Evolutionary conservation across 208 protist species (phyloP), one percentile per base, ranked within the genome.

Genomic region (Acanthamoeba divionensis): DNA sequence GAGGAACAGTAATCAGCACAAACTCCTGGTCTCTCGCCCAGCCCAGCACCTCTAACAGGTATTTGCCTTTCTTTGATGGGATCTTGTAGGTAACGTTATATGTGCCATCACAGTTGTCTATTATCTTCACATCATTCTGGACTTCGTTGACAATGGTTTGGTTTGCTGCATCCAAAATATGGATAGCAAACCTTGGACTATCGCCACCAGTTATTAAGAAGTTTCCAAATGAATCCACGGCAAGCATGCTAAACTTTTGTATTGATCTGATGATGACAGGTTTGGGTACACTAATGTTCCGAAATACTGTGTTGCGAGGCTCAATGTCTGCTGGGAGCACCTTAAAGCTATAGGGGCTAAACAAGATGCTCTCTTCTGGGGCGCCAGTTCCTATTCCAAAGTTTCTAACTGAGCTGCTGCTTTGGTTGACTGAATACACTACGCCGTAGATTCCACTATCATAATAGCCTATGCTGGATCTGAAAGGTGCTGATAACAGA

Each of bases 41-140:
- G 13, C 31, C 26, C 21, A 55, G 44, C 9, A 85, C 26, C 75
- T 65, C 9, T 31, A 85, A 33, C 7, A 85, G 2, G 31, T 65
- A 85, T 21, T 1, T 13, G 2, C 75, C 75, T 55, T 85, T 65
- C 15, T 33, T 29, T 21, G 75, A 7, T 24, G 75, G 52, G 1
- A 26, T 38, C 41, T 21, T 21, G 21, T 65, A 85, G 24, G 75
- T 36, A 38, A 85, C 52, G 1, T 1, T 24, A 63, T 85, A 85
- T 7, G 75, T 85, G 52, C 75, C 75, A n/a, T 85, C 75, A 55
- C 75, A 85, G 52, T 85, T 85, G 21, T 85, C 75, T 18, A 24
- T n/a, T 24, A 85, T 63, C 52, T 3, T 15, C n/a, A 85, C 60
- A 55, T 29, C 38, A 2, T 2, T 10, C 33, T 54, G 26, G 15